Percentiles rank a stretch among this genome's conserved stretches.
phyloP scores from a whole-genome alignment of 495 filamentous ascomycete species.

The Tuber indicum region DNA sequence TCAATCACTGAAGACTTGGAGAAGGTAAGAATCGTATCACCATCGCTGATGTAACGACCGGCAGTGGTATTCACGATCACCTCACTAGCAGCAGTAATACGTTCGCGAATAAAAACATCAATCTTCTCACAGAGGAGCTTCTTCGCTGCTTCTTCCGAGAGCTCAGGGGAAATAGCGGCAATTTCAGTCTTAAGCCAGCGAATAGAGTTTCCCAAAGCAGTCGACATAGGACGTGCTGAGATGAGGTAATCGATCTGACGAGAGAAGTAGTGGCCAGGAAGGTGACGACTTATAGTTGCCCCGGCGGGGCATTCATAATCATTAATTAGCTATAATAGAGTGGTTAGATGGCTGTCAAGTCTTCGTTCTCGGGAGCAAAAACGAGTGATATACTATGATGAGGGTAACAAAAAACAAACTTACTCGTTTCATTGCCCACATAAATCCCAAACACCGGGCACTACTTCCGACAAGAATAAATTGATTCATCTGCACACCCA shows the following conservation, averaged over 20 bases:
- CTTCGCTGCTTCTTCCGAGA: conserved; percentile 72
- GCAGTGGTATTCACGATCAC: conserved; percentile 71
- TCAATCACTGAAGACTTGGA: conserved; percentile 62
- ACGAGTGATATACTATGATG: not conserved
- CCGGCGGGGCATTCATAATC: conserved; percentile 80
- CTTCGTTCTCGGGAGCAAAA: not conserved
- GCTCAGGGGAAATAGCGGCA: conserved; percentile 73
- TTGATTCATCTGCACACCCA: conserved; percentile 84
- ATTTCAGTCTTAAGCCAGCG: conserved; percentile 86
- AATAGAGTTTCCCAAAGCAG: conserved; percentile 93
- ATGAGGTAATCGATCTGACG: conserved; percentile 92
- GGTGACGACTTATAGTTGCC: conserved; percentile 77
- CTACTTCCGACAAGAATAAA: conserved; percentile 87
- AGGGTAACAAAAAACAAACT: conserved; percentile 26
- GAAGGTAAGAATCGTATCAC: conserved; percentile 66
- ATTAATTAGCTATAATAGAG: conserved; percentile 63
- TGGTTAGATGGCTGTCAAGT: not conserved
- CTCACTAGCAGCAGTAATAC: conserved; percentile 76
- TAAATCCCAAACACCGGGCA: conserved; percentile 75
- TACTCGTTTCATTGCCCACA: conserved; percentile 84
- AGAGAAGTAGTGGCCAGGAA: conserved; percentile 83
- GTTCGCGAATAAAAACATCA: conserved; percentile 82
- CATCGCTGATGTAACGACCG: conserved; percentile 62
- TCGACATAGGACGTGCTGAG: conserved; percentile 84
- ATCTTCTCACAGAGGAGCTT: conserved; percentile 67